Evolutionary conservation across 2,329 filamentous ascomycete species (phyloP).

Genomic region (Xylariales sp.): DNA sequence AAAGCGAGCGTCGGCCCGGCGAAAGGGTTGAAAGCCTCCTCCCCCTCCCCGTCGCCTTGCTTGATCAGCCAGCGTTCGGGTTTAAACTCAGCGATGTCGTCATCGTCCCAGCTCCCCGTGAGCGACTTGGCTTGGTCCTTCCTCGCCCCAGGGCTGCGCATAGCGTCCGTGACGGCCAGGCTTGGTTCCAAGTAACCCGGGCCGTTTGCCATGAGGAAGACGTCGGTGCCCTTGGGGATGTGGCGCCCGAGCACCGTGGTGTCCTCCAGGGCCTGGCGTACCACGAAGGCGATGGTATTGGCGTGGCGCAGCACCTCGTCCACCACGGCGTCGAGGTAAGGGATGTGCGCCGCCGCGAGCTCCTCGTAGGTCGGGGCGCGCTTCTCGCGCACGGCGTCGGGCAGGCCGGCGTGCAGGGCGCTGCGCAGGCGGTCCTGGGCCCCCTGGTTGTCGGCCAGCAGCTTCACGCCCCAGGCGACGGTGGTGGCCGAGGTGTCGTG

Average conservation of each 20-base stretch:
- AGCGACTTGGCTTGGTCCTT: neutral
- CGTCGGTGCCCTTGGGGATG: constrained; percentile 14
- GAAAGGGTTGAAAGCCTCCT: neutral
- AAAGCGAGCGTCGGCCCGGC: neutral
- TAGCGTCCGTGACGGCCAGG: neutral
- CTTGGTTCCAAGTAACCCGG: neutral
- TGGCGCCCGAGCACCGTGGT: constrained; percentile 12
- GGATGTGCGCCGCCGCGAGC: constrained; percentile 14
- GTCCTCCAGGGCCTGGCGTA: constrained; percentile 6
- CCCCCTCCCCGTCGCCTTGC: neutral
- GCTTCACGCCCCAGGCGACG: constrained; percentile 12
- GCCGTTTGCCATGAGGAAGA: neutral
- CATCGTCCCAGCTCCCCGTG: too few species aligned
- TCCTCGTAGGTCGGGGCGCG: constrained; percentile 16
- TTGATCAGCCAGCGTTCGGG: constrained; percentile 1
- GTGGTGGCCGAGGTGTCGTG: constrained; percentile 12
- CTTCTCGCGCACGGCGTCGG: too few species aligned
- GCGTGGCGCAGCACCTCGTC: constrained; percentile 19
- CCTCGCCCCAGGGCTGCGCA: neutral
- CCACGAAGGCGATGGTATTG: neutral
- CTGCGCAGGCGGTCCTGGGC: constrained; percentile 7
- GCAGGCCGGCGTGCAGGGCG: constrained; percentile 7
- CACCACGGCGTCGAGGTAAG: constrained; percentile 26
- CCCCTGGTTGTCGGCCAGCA: constrained; percentile 10
- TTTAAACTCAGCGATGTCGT: neutral